Evolutionary conservation across 352 stramenopile genomes (phyloP).

Genomic region (Phytophthora foliorum): DNA sequence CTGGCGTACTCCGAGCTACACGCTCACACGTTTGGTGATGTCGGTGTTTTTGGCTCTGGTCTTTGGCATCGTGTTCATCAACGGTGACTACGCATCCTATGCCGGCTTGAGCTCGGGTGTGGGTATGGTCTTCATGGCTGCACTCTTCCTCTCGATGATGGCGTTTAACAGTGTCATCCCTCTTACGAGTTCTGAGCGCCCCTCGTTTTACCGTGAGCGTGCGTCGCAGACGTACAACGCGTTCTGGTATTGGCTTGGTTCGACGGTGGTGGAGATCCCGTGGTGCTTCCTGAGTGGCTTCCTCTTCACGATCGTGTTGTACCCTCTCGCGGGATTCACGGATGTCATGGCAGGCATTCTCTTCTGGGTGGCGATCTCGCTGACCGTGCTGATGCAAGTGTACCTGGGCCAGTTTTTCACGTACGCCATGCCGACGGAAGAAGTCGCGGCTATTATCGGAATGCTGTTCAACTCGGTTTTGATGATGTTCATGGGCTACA

Average conservation of each 20-base stretch:
- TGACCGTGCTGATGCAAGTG: conserved; percentile 54
- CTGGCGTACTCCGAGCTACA: conserved; percentile 75
- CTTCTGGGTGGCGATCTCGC: conserved; percentile 36
- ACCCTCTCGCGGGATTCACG: conserved; percentile 15
- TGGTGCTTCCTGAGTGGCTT: conserved; percentile 21
- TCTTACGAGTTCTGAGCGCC: conserved; percentile 78
- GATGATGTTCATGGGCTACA: conserved; percentile 69
- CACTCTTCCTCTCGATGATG: conserved; percentile 65
- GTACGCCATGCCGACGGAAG: conserved; percentile 53
- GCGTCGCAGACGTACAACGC: conserved; percentile 91
- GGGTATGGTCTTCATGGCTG: conserved; percentile 76
- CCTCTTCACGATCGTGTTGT: conserved; percentile 20
- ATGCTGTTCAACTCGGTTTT: conserved; percentile 56
- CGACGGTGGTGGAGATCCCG: conserved; percentile 79
- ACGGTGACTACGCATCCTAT: conserved; percentile 40
- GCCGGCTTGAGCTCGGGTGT: conserved; percentile 41
- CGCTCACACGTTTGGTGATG: too few relatives aligned
- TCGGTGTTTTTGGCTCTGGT: conserved; percentile 64
- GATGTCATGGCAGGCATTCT: conserved; percentile 12
- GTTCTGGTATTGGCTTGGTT: conserved; percentile 80
- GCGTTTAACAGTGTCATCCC: conserved; percentile 66
- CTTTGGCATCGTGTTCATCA: conserved; percentile 67
- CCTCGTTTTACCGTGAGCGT: conserved; percentile 86
- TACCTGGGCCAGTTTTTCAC: conserved; percentile 85
- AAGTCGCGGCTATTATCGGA: conserved; percentile 53